Evolutionary conservation across 2,329 filamentous ascomycete species (phyloP), one percentile per base, ranked within the genome.

Genomic region (Mycosphaerella sp.): DNA sequence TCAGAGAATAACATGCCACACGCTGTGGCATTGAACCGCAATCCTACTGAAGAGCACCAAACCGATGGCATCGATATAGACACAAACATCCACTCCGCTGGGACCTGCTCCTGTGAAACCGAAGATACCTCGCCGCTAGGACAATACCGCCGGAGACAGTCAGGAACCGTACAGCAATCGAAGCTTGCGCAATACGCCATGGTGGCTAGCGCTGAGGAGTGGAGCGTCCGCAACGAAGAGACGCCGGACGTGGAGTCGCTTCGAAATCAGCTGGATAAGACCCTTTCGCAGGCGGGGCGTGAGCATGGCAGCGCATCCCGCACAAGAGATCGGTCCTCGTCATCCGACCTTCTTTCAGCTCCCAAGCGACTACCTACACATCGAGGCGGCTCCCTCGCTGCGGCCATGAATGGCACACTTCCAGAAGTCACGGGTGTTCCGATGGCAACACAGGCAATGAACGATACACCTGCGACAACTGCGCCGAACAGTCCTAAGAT

Each of bases 381-480:
- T 40, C 40, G 56, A 32, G 49, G 59, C 11, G 54, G 59, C 52
- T 61, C 61, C 9, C 52, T 67, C 41, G 60, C 59, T 8, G 60
- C 61, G 26, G 65, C 66, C 29, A 57, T 68, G 55, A 58, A 58
- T 34, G 65, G 64, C 50, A 53, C 53, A 2, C 48, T 65, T 4
- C 57, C 62, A 34, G 64, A 66, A 26, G 48, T 54, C 4, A 62
- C 50, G 6, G 58, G 62, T 45, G 60, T 9, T n/a, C 34, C 34
- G 34, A 38, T 38, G 34, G 34, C 62, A 14, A 64, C 54, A 45
- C 63, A 62, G 45, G 78, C 80, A 36, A 66, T 83, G 68, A 81
- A 78, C 62, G 83, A 86, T 69, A 86, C 83, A 57, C 83, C 83
- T 56, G 67, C 75, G 17, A 78, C 81, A 54, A 84, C 82, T 59